Percentiles rank a stretch among this genome's conserved stretches.
Evolutionary conservation across 148 eudicot species (phyloP).

Genomic region (Rhododendron ferrugineum): DNA sequence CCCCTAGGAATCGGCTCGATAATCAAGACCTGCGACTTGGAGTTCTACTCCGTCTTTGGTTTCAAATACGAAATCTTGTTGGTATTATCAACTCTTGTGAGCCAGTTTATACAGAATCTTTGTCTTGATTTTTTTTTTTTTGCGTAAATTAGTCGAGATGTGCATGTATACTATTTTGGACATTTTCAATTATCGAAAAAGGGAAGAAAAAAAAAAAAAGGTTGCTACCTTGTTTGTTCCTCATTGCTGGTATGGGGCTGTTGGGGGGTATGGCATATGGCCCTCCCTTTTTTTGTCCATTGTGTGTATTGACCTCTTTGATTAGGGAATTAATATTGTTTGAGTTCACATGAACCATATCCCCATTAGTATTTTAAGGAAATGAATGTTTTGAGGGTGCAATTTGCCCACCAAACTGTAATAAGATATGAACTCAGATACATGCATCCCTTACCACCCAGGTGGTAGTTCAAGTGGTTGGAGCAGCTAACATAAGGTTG

Average conservation of each 20-base stretch:
- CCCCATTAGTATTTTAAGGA: neutral
- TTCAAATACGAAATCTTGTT: neutral
- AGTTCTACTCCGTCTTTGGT: neutral
- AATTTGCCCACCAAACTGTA: slow-evolving; percentile 7
- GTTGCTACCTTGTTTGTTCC: slow-evolving; percentile 1
- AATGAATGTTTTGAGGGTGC: slow-evolving; percentile 8
- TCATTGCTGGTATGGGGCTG: neutral
- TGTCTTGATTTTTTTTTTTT: neutral
- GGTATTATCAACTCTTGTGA: neutral
- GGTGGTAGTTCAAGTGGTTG: neutral
- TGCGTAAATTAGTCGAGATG: neutral
- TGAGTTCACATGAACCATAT: neutral
- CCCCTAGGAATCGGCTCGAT: neutral
- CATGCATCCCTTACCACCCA: neutral
- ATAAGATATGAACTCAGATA: neutral
- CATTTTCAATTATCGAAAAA: neutral
- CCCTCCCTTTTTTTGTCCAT: neutral
- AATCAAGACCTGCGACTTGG: neutral
- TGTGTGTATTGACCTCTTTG: neutral
- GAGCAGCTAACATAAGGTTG: too few species aligned
- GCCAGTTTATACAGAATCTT: neutral
- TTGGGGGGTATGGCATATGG: neutral
- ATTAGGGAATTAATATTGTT: neutral
- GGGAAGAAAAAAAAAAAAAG: too few species aligned
- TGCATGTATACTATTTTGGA: neutral